Evolutionary conservation across 2,329 filamentous ascomycete genomes (phyloP), one percentile per base, ranked within the genome.

Genomic region (Colletotrichum acutatum): DNA sequence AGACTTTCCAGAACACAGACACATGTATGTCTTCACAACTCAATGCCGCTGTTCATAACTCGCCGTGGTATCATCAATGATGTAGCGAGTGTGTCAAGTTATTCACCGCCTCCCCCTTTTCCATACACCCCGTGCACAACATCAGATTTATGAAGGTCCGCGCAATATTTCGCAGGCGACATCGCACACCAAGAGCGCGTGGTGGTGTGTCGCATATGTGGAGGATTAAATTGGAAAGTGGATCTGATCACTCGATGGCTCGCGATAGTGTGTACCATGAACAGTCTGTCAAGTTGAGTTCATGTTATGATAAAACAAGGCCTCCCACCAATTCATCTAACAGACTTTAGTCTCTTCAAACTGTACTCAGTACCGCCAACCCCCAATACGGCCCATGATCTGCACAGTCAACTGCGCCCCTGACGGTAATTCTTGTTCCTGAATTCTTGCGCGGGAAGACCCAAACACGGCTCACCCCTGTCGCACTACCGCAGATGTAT

Each of bases 401-500:
- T 62, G 52, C 68, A 34, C 62, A 56, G 53, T 59, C 57, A 54
- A 71, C 71, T 74, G 62, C 68, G 71, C 71, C 71, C 62, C 71
- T 72, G 68, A 71, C 68, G 68, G 53, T 72, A 56, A 59, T 53
- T 66, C 62, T 72, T 62, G 71, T 74, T 74, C 70, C 70, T 66
- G 70, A 28, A 64, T 72, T 57, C 66, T 61, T 37, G 24, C 37
- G 34, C 28, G 37, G 54, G 66, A 65, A 52, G 34, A 28, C 66
- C 53, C 67, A 56, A 62, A 37, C 59, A 60, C 22, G 52, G 32
- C 28, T 42, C 42, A 19, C 42, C 69, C 65, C 66, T 58, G 59
- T 46, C 26, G 26, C 66, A 37, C 58, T 19, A 46, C 53, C 53
- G 34, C 60, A 30, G 46, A 52, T 42, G 42, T 46, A 65, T 65